Evolutionary conservation across 2,329 filamentous ascomycete species (phyloP), one percentile per base, ranked within the genome.

Genomic region (Fusarium tanahbumbuense): DNA sequence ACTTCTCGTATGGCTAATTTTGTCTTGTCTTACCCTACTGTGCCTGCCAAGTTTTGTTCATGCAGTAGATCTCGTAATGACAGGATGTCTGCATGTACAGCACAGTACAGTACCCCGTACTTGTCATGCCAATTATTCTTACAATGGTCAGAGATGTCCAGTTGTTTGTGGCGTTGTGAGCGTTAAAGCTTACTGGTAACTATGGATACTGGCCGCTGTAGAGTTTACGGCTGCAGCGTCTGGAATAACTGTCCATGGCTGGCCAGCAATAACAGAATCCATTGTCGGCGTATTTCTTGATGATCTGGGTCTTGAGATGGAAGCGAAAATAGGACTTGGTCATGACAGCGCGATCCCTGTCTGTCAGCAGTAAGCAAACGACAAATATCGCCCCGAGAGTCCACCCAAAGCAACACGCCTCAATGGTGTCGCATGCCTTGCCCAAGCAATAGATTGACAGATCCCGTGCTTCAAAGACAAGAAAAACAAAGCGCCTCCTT

Each of bases 1-100:
- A 25, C 49, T n/a, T 55, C 50, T 64, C 60, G 60, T 64, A 64
- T 64, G 59, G 59, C 23, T 64, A 57, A 64, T 64, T 13, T 57
- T 27, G n/a, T 42, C 49, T 25, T n/a, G 11, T 23, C 18, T 37
- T 37, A 37, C 34, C 18, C 34, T 37, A n/a, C 32, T 53, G 23
- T 53, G 49, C 49, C 49, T 53, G 49, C 49, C 49, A 53, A 53
- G 49, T 53, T 22, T 62, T 41, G 18, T 11, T 20, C 6, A 6
- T 22, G 10, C n/a, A 47, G 27, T 20, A 28, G 11, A 18, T 22
- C 48, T 37, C 5, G 16, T 15, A 13, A 25, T 52, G 23, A 25
- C 23, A 20, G 13, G 20, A 27, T 41, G 12, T 20, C 41, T 25
- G 22, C 34, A 37, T 37, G 18, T 37, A n/a, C 18, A 15, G 7